Base-by-base conservation (phyloP, 2,329 filamentous ascomycete genomes). In the Penicillium polonicum region DNA sequence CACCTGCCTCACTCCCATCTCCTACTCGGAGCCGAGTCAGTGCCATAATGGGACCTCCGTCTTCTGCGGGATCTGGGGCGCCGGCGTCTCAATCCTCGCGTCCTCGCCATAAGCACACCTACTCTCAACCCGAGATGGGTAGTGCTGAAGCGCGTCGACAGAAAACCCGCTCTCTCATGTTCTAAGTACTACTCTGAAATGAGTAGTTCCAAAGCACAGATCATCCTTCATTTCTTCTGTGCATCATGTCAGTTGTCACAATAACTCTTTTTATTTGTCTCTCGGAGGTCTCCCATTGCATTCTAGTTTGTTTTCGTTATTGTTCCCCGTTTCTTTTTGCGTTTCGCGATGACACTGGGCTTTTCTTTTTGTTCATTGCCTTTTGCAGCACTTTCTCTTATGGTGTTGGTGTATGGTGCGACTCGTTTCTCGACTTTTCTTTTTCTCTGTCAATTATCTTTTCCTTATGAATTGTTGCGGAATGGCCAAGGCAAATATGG, bases 151-250 rank as follows among this genome's bases (percentile, higher is more conserved):
- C 71, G 56, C 72, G 75, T 36, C 72, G 73, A 36, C 71, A 76
- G 59, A 78, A 77, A 64, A 72, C 74, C 8, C 73, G 74, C 53
- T 78, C 76, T 31, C 63, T 78, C 60, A 73, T 77, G 55, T 76
- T 77, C 57, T 78, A 64, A 69, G 59, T 39, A 50, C 43, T 27
- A 43, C 53, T 57, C 58, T 59, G 15, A 41, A 41, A 25, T 12
- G n/a, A 29, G 39, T 43, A 43, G 43, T 39, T 53, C 57, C 55
- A 27, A 62, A 55, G 56, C 59, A 61, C 33, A 60, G 48, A 52
- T 43, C 36, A 35, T 45, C 17, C 36, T 64, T 65, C 52, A 41
- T 52, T 67, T 66, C 64, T 64, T 61, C 58, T 69, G 63, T 65
- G 57, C 49, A 65, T 65, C 58, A 65, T 67, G 58, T 54, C 51